Percentiles rank a stretch among this genome's conserved stretches.
phyloP scores from a whole-genome alignment of 345 rosid genomes.

The Bruguiera sexangula region DNA sequence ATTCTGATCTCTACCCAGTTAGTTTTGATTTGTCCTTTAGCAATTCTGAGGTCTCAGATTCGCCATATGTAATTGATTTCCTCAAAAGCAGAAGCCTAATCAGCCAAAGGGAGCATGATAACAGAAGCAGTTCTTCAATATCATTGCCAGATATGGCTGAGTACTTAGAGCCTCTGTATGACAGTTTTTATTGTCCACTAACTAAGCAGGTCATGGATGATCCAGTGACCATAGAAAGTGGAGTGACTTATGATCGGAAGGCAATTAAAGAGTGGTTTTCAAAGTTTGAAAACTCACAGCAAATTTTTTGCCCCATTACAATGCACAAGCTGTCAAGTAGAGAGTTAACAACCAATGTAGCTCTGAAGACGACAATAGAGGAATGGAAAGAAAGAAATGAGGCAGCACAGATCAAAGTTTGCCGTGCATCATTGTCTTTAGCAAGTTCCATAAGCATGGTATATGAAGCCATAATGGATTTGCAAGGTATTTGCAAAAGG shows the following conservation, averaged over 20 bases:
- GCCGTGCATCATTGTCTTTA: conserved; percentile 60
- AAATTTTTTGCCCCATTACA: conserved; percentile 59
- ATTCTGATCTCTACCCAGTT: conserved; percentile 65
- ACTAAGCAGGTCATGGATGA: conserved; percentile 80
- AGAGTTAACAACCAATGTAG: conserved; percentile 43
- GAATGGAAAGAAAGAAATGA: conserved; percentile 86
- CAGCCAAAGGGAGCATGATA: conserved; percentile 35
- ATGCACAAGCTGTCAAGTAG: conserved; percentile 42
- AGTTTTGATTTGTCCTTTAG: conserved; percentile 40
- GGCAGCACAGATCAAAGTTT: conserved; percentile 59
- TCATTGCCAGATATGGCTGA: conserved; percentile 46
- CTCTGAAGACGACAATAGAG: conserved; percentile 65
- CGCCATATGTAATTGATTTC: conserved; percentile 29
- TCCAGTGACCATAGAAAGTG: conserved; percentile 77
- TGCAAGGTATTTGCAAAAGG: conserved; percentile 57
- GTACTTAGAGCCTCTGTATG: conserved; percentile 67
- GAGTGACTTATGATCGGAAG: conserved; percentile 69
- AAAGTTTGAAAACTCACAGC: conserved; percentile 34
- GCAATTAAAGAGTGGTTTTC: conserved; percentile 67
- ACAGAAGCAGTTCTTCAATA: conserved; percentile 31
- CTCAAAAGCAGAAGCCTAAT: conserved; percentile 25
- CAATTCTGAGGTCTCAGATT: conserved; percentile 21
- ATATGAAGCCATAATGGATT: conserved; percentile 59
- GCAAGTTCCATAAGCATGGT: conserved; percentile 69
- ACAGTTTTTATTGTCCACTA: conserved; percentile 76